A percentile compares a stretch with the other conserved stretches of the same genome.
Evolutionary conservation across 1,284 basidiomycete genomes (phyloP).

Genomic region (Ceratobasidium sp.): DNA sequence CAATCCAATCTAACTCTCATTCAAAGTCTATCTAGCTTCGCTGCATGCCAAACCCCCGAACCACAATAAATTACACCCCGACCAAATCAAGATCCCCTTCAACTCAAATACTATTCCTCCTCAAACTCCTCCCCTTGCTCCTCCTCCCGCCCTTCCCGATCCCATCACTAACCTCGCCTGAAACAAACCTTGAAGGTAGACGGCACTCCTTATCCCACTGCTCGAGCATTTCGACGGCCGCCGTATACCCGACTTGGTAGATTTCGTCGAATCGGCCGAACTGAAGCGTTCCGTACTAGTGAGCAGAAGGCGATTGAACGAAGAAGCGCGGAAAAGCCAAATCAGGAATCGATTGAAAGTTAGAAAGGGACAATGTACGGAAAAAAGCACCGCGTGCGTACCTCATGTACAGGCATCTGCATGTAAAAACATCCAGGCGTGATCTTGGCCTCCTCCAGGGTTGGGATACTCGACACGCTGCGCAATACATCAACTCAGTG

Average conservation of each 20-base stretch:
- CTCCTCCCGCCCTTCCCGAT: conserved; percentile 60
- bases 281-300: conserved; percentile 80
- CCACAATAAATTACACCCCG: no score
- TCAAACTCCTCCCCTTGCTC: conserved; percentile 76
- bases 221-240: conserved; percentile 76
- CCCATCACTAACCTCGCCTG: conserved; percentile 60
- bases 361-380: neutral
- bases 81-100: no score
- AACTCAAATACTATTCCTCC: conserved; percentile 73
- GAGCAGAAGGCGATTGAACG: conserved; percentile 22
- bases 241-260: conserved; percentile 81
- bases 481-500: conserved; percentile 40
- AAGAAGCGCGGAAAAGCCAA: no score
- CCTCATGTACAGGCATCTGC: conserved; percentile 93
- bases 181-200: conserved; percentile 70
- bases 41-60: no score
- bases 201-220: conserved; percentile 85
- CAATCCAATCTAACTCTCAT: no score
- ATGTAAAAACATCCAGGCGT: conserved; percentile 91
- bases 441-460: conserved; percentile 92
- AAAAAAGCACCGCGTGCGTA: conserved; percentile 52
- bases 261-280: conserved; percentile 87
- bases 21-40: no score
- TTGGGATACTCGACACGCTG: conserved; percentile 95
- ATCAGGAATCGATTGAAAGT: conserved; percentile 49